phyloP scores from a whole-genome alignment of 108 stramenopile genomes.

The Stephanodiscus triporus region DNA sequence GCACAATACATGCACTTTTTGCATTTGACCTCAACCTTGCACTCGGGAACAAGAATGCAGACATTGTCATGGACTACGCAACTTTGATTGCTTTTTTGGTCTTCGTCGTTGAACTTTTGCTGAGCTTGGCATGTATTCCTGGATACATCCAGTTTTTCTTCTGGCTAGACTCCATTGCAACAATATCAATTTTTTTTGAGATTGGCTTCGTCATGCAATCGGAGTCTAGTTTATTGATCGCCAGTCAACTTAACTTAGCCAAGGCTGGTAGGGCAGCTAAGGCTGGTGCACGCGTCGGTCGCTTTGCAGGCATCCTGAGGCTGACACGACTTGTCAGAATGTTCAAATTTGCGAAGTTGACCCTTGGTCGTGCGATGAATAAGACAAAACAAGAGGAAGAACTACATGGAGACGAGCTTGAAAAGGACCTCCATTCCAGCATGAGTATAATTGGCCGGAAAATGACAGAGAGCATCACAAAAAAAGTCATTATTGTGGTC shows the following conservation, averaged over 20 bases:
- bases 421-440: slow-evolving; percentile 45
- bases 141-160: slow-evolving; percentile 59
- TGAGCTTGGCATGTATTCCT: slow-evolving; percentile 33
- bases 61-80: slow-evolving; percentile 21
- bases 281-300: slow-evolving; percentile 49
- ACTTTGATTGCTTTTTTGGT: slow-evolving; percentile 40
- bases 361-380: slow-evolving; percentile 22
- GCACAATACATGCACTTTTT: slow-evolving; percentile 51
- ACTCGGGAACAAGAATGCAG: slow-evolving; percentile 35
- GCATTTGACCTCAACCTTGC: slow-evolving; percentile 51
- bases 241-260: slow-evolving; percentile 39
- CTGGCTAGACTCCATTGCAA: slow-evolving; percentile 51
- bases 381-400: slow-evolving; percentile 8
- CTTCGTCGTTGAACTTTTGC: slow-evolving; percentile 47
- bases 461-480: slow-evolving; percentile 59
- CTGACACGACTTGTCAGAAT: slow-evolving; percentile 53
- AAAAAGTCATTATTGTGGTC: slow-evolving; percentile 47
- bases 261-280: slow-evolving; percentile 55
- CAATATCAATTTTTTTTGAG: slow-evolving; percentile 45
- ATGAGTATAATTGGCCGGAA: slow-evolving; percentile 58
- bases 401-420: slow-evolving; percentile 31
- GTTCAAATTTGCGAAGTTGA: slow-evolving; percentile 53
- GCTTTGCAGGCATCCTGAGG: slow-evolving; percentile 47
- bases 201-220: slow-evolving; percentile 34
- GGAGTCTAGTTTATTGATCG: slow-evolving; percentile 7